Conservation (phyloP, 2,329 filamentous ascomycete species). For the Fusarium globosum region DNA sequence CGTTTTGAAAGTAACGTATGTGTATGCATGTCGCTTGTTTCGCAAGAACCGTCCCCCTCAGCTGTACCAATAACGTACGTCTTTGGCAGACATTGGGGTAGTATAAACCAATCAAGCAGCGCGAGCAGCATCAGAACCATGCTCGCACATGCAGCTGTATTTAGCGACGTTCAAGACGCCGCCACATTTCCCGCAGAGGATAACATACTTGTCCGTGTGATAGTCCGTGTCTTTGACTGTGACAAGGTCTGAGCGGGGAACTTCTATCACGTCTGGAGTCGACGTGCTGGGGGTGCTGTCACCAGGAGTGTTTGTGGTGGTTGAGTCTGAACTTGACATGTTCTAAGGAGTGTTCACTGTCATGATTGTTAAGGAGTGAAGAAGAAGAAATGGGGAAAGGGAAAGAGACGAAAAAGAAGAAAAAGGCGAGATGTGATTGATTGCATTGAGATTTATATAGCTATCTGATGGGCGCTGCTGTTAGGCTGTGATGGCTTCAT, state of each 20-base stretch:
- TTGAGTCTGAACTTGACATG: slow-evolving; percentile 13
- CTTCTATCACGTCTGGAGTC: slow-evolving; percentile 17
- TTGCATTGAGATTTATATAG: slow-evolving; percentile 4
- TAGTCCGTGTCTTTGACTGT: slow-evolving; percentile 20
- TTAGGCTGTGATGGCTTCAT: background rate
- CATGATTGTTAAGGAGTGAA: background rate
- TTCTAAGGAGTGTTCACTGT: background rate
- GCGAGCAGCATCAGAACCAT: slow-evolving; percentile 18
- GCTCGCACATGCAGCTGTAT: slow-evolving; percentile 24
- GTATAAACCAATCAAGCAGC: slow-evolving; percentile 14
- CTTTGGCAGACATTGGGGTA: background rate
- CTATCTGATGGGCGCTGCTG: background rate
- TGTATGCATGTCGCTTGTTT: background rate
- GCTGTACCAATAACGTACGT: too few relatives aligned
- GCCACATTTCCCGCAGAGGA: slow-evolving; percentile 25
- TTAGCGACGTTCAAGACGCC: slow-evolving; percentile 13
- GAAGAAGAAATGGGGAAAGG: background rate
- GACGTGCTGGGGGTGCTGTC: slow-evolving; percentile 1
- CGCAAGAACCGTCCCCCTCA: too few relatives aligned
- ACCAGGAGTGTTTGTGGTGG: background rate
- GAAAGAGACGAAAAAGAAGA: background rate
- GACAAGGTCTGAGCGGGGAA: slow-evolving; percentile 17
- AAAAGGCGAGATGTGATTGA: background rate
- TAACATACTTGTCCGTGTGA: slow-evolving; percentile 7
- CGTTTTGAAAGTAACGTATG: background rate